These are phyloP conservation scores for Stachybotrys echinatus DNA, from an alignment of 2,329 filamentous ascomycete genomes.

Conservation along the genomic window DNA sequence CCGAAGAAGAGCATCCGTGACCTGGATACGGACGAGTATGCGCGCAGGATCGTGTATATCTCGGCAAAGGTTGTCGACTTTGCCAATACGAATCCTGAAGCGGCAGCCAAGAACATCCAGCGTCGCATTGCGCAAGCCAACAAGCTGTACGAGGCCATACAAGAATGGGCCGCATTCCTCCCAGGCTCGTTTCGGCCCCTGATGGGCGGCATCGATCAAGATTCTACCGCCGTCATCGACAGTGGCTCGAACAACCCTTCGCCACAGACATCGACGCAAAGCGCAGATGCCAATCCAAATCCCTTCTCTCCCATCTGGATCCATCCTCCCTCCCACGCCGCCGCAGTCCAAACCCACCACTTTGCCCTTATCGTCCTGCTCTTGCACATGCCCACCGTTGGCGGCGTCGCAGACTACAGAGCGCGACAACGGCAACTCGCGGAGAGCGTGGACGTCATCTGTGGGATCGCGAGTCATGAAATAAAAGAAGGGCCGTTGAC, in stretches of 20 bases:
- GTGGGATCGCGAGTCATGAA: conserved; percentile 26
- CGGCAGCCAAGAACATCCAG: neutral
- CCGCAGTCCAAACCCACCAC: conserved; percentile 43
- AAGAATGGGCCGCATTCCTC: neutral
- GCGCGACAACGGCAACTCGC: conserved; percentile 9
- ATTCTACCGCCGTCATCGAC: neutral
- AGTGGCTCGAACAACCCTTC: neutral
- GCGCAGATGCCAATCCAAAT: conserved; percentile 36
- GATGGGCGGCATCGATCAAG: neutral
- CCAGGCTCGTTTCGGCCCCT: neutral
- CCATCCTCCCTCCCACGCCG: conserved; percentile 35
- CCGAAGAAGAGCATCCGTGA: conserved; percentile 40
- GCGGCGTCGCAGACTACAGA: conserved; percentile 36
- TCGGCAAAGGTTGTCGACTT: conserved; percentile 49
- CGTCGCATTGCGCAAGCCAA: neutral
- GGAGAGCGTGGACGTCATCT: conserved; percentile 21
- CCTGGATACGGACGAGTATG: conserved; percentile 45
- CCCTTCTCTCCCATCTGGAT: conserved; percentile 41
- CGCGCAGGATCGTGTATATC: conserved; percentile 43
- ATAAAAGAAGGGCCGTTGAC: neutral
- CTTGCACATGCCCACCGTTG: neutral
- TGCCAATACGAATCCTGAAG: neutral
- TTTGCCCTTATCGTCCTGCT: conserved; percentile 35
- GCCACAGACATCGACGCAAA: neutral
- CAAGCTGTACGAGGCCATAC: neutral